These are phyloP conservation scores for Akanthomyces muscarius DNA, from an alignment of 2,329 filamentous ascomycete genomes.

Conservation along the genomic window DNA sequence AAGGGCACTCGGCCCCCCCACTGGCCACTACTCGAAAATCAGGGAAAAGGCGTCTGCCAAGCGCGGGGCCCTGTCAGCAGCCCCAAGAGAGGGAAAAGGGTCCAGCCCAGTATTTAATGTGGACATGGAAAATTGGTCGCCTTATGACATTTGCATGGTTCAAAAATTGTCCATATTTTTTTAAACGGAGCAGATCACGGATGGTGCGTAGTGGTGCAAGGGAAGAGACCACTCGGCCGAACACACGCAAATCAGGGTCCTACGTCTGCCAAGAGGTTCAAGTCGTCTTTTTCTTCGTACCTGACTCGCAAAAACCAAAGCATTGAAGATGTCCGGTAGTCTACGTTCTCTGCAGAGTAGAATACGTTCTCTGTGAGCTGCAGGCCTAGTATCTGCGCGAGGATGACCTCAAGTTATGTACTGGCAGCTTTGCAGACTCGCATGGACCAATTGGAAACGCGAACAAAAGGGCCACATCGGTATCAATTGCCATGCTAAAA, in stretches of 20 bases:
- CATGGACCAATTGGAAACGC: too few species aligned
- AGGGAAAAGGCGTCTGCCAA: neutral
- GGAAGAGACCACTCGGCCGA: neutral
- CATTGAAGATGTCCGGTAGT: too few species aligned
- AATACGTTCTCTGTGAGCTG: too few species aligned
- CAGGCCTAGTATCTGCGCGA: too few species aligned
- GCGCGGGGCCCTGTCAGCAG: conserved; percentile 4
- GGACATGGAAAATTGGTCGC: neutral
- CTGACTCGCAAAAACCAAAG: neutral
- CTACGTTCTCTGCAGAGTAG: too few species aligned
- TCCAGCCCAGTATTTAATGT: neutral
- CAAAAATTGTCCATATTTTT: neutral
- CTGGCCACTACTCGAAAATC: neutral
- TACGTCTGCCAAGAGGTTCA: neutral
- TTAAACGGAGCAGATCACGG: neutral
- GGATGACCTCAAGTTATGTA: too few species aligned
- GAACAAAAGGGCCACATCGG: too few species aligned
- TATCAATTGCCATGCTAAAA: too few species aligned
- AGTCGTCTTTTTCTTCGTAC: neutral
- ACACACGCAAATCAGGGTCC: neutral
- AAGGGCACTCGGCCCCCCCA: neutral
- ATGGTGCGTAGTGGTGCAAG: neutral
- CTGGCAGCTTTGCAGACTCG: too few species aligned
- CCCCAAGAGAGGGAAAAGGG: neutral
- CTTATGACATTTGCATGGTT: neutral